Base-by-base conservation (phyloP, 169 alveolate species). In the Plasmodium knowlesi region DNA sequence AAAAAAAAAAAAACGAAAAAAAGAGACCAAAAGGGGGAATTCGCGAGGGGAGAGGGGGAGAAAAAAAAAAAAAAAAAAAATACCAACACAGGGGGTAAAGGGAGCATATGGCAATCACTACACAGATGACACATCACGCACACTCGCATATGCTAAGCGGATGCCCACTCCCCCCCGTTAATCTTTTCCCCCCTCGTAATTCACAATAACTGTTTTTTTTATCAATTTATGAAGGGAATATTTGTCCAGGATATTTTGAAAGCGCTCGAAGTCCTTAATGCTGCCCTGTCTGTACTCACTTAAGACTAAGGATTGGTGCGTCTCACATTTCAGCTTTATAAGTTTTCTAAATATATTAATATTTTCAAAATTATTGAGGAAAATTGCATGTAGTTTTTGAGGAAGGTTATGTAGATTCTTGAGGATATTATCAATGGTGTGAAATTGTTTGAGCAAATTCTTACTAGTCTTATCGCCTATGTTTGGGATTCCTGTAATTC, bases 401-500 rank as follows among this genome's bases (percentile, higher is more conserved):
- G 95, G 92, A 50, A 92, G 19, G 30, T 74, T 73, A 53, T 86
- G 93, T 12, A 86, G 67, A 25, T 74, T 84, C 22, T 41, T 22
- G 10, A 54, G 37, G 39, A 84, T 72, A 70, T 95, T 96, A 54
- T 96, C 95, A 79, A 96, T 94, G 28, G 95, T 81, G 28, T 71
- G 41, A 78, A 86, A 95, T 82, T 96, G 95, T 61, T 94, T 92
- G 30, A 96, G 93, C 30, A 96, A 94, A 54, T 81, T 76, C 19
- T 96, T 96, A n/a, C 97, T 96, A 25, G 97, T 96, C 74, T 96
- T 95, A 14, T 96, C 97, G n/a, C 97, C 97, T 25, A 96, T 94
- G 78, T 95, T 96, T 92, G 96, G 95, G 19, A 96, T 92, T 4
- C 97, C 97, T 30, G 97, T 95, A 37, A 96, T 95, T 22, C 96